Evolutionary conservation across 306 rosid species (phyloP), one percentile per base, ranked within the genome.

Genomic region (Ammopiptanthus mongolicus): DNA sequence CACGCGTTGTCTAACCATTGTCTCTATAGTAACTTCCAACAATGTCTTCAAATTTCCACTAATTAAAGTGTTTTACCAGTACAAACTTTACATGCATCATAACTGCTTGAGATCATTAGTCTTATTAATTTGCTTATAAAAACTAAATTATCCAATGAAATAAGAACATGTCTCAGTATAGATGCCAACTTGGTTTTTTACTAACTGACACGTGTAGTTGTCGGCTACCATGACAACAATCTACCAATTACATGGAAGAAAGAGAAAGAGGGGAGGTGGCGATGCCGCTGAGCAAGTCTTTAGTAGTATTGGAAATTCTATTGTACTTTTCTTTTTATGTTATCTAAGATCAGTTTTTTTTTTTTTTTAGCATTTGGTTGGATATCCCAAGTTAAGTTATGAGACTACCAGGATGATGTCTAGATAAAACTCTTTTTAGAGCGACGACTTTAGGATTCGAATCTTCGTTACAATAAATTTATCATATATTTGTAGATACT

Each of bases 191-290:
- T 71, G 76, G 66, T 19, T 4, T 64, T 61, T 42, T 28, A 1
- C 8, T 33, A 41, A 19, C 1, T 31, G 85, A 87, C 88, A 69
- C 85, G 87, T 86, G 91, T 59, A 68, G 34, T 51, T 90, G 96
- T 86, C 85, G 84, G 88, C 77, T 83, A 37, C 5, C n/a, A 33
- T 21, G 78, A 72, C 83, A 79, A 69, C 86, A 87, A 57, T 58
- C 69, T 65, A 73, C 46, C 78, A 73, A 62, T 44, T 44, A 67
- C 80, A 65, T 62, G 57, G 68, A 69, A 69, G 66, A 75, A 70
- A 46, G 53, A 66, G 44, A 64, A 75, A 29, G 29, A 64, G 2
- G 5, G 42, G 0, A 7, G 61, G 60, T 57, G 80, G 76, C 80
- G 48, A 74, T 39, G 36, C 8, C 50, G 48, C 56, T 37, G 64